Evolutionary conservation across 2,329 filamentous ascomycete genomes (phyloP).

Genomic region (Penicillium sp.): DNA sequence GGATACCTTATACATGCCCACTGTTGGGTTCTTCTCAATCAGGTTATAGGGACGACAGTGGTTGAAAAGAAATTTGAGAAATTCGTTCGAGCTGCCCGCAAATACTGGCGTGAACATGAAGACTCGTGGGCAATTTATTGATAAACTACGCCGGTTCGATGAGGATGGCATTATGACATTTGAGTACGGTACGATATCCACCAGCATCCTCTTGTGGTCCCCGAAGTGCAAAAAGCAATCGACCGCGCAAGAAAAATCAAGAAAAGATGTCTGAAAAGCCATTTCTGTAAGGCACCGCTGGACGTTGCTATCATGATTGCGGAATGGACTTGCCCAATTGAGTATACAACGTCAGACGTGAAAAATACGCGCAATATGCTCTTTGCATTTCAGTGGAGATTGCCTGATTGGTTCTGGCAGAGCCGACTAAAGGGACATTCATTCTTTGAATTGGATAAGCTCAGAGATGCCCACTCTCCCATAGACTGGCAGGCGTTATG

Average conservation of each 20-base stretch:
- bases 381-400: constrained; percentile 2
- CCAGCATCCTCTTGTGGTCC: background rate
- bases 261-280: background rate
- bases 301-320: background rate
- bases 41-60: no score
- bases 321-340: constrained; percentile 1
- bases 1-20: no score
- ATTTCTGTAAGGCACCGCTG: background rate
- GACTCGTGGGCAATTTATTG: no score
- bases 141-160: no score
- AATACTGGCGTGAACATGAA: no score
- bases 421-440: constrained; percentile 1
- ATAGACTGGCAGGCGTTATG: constrained; percentile 1
- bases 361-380: constrained; percentile 3
- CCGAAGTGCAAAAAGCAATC: constrained; percentile 1
- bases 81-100: no score
- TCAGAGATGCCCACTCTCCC: background rate
- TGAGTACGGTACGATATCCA: no score
- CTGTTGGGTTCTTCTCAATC: no score
- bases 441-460: constrained; percentile 6
- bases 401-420: constrained; percentile 7
- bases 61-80: no score
- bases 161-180: no score
- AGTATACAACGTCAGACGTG: constrained; percentile 1
- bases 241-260: background rate